These are phyloP conservation scores for Rhizopogon rudus DNA, from an alignment of 768 basidiomycete species.

Conservation along the genomic window DNA sequence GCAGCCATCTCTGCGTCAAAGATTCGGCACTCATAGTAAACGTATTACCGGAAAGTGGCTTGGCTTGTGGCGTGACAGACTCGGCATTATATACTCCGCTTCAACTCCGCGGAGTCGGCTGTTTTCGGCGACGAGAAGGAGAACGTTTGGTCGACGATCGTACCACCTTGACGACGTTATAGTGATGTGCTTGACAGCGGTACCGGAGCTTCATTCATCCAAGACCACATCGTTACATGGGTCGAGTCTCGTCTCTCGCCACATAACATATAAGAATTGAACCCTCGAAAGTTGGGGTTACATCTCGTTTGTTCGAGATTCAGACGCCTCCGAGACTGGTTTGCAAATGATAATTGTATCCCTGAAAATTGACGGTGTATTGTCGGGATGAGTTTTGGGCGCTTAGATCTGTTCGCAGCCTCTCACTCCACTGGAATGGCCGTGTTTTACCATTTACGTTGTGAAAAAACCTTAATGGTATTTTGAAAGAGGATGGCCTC, in stretches of 20 bases:
- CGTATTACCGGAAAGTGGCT: background rate
- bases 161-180: no score
- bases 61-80: background rate
- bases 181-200: background rate
- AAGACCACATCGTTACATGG: background rate
- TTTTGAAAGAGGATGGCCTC: slow-evolving; percentile 13
- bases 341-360: background rate
- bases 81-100: background rate
- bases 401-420: slow-evolving; percentile 22
- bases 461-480: slow-evolving; percentile 18
- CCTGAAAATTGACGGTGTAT: background rate
- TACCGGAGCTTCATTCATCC: background rate
- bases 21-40: slow-evolving; percentile 26
- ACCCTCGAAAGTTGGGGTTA: slow-evolving; percentile 5
- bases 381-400: slow-evolving; percentile 1
- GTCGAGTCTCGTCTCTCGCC: no score
- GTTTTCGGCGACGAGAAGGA: no score
- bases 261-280: no score
- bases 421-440: slow-evolving; percentile 44
- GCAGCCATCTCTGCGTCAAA: slow-evolving; percentile 55
- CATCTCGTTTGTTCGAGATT: background rate
- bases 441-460: slow-evolving; percentile 43
- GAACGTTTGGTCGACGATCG: no score
- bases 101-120: background rate
- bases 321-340: background rate